phyloP scores from a whole-genome alignment of 192 early-diverging fungal genomes.

The Coemansia aciculifera region DNA sequence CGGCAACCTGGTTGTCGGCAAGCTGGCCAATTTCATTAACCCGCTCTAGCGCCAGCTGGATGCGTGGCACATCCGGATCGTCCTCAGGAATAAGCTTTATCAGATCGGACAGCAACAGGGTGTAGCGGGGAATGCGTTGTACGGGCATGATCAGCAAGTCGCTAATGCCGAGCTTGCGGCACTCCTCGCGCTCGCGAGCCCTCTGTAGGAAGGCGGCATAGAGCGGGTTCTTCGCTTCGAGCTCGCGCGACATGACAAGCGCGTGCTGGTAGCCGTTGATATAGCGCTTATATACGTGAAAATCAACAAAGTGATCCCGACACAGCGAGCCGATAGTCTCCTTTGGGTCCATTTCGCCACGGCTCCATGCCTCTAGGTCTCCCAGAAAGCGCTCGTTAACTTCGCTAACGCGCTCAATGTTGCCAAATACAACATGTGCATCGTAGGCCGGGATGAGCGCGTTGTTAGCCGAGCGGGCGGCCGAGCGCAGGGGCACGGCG shows the following conservation, averaged over 20 bases:
- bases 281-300: slow-evolving; percentile 65
- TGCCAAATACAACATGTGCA: slow-evolving; percentile 62
- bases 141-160: slow-evolving; percentile 79
- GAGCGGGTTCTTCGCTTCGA: slow-evolving; percentile 56
- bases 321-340: slow-evolving; percentile 56
- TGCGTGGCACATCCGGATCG: slow-evolving; percentile 40
- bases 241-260: slow-evolving; percentile 55
- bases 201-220: slow-evolving; percentile 56
- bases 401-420: slow-evolving; percentile 59
- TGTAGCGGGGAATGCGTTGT: slow-evolving; percentile 78
- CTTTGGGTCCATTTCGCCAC: slow-evolving; percentile 50
- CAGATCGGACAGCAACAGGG: slow-evolving; percentile 61
- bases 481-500: slow-evolving; percentile 57
- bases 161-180: slow-evolving; percentile 64
- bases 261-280: slow-evolving; percentile 65
- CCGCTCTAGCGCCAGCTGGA: slow-evolving; percentile 48
- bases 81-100: slow-evolving; percentile 44
- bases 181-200: slow-evolving; percentile 60
- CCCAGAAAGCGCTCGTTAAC: slow-evolving; percentile 59
- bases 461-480: slow-evolving; percentile 55
- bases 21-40: slow-evolving; percentile 58
- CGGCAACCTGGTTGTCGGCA: slow-evolving; percentile 55
- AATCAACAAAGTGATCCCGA: slow-evolving; percentile 59
- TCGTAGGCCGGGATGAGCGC: slow-evolving; percentile 60
- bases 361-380: slow-evolving; percentile 53